A percentile compares a stretch with the other conserved stretches of the same genome.
phyloP scores from a whole-genome alignment of 2,329 filamentous ascomycete genomes.

The Chrysoporthe deuterocubensis region DNA sequence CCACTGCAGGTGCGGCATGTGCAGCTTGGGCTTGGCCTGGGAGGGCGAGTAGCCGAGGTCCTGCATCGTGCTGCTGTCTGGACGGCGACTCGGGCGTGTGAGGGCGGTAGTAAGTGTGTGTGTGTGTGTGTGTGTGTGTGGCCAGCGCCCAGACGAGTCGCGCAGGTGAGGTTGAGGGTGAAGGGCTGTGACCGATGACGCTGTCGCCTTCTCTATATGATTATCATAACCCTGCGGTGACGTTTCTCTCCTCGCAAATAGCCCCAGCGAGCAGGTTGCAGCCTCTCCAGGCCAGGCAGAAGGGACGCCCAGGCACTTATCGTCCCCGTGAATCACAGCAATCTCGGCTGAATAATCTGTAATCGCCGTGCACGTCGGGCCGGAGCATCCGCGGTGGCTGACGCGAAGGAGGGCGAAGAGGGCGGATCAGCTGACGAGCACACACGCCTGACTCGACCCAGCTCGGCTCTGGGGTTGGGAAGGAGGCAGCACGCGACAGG shows the following conservation, averaged over 20 bases:
- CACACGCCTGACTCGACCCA: neutral
- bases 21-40: slow-evolving; percentile 37
- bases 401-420: neutral
- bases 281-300: neutral
- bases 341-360: slow-evolving; percentile 9
- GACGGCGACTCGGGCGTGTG: neutral
- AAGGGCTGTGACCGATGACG: slow-evolving; percentile 16
- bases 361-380: slow-evolving; percentile 10
- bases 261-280: neutral
- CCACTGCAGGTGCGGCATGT: slow-evolving; percentile 35
- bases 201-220: slow-evolving; percentile 25
- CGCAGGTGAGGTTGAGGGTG: neutral
- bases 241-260: neutral
- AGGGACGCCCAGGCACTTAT: neutral
- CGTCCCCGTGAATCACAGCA: neutral
- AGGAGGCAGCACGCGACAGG: no score
- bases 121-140: neutral
- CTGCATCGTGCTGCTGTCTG: slow-evolving; percentile 32
- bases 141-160: neutral
- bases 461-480: no score
- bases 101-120: no score
- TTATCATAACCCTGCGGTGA: slow-evolving; percentile 3
- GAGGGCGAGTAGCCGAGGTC: slow-evolving; percentile 32
- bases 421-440: neutral
- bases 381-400: slow-evolving; percentile 2